Base-by-base conservation (phyloP, 1,284 basidiomycete genomes). In the Agroathelia rolfsii region DNA sequence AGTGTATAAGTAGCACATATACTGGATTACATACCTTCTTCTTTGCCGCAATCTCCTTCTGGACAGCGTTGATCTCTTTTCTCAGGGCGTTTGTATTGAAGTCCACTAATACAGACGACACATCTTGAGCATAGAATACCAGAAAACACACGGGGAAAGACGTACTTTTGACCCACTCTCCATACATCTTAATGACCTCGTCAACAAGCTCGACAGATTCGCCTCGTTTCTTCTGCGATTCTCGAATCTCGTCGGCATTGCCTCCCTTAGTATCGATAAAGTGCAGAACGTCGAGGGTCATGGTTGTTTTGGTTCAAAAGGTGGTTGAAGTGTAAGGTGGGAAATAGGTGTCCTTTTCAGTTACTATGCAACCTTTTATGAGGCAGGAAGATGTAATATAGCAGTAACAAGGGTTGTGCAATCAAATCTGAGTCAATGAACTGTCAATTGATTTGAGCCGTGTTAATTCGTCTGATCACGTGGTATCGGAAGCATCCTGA, bases 41-140 rank as follows among this genome's bases (percentile, higher is more conserved):
- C 72, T 93, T 95, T 3, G 75, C 69, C 3, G 77, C 83, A 52
- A 98, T 96, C 56, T 94, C 78, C 56, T 96, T 96, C 62, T 97
- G 92, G 6, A 92, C 67, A 8, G 76, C 74, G 51, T 97, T 97
- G 37, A 88, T 76, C 46, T 89, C 73, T 53, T 92, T 88, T 51
- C 79, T 74, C 30, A 85, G 59, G 17, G 65, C 67, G 50, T 87
- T 87, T 24, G 76, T 67, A 39, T 94, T 84, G 52, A 77, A 96
- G 51, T 90, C 83, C 66, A 86, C 89, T 88, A 49, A 13, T 3
- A 19, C 0, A 34, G 20, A 24, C 6, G 30, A 32, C 5, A 33
- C 22, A 24, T 24, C n/a, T n/a, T 24, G 9, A 8, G 24, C 10
- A 36, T 4, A 5, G n/a, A 33, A 20, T 21, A 19, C 24, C 8